Conservation (phyloP, 345 rosid genomes). For the Lagerstroemia speciosa region DNA sequence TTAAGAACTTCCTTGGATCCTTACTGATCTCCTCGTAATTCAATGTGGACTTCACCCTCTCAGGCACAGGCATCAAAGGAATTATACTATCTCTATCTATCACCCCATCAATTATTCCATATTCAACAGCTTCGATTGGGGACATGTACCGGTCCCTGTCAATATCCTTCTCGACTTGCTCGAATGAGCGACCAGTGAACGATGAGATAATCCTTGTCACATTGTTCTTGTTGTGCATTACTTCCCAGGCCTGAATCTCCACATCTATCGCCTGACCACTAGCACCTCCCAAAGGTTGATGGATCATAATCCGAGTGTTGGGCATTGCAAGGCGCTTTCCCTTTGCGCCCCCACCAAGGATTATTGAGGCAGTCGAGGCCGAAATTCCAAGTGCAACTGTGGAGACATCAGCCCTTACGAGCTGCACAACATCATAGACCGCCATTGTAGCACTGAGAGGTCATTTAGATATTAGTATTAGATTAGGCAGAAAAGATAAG, state of each 20-base stretch:
- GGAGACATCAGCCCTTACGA: slow-evolving; percentile 85
- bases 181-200: slow-evolving; percentile 62
- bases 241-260: slow-evolving; percentile 78
- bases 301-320: slow-evolving; percentile 85
- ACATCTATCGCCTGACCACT: slow-evolving; percentile 83
- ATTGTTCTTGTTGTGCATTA: slow-evolving; percentile 73
- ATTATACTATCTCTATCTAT: slow-evolving; percentile 79
- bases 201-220: slow-evolving; percentile 54
- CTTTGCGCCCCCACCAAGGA: slow-evolving; percentile 89
- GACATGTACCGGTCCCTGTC: slow-evolving; percentile 88
- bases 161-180: slow-evolving; percentile 68
- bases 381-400: slow-evolving; percentile 80
- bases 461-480: neutral
- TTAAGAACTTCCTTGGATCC: slow-evolving; percentile 78
- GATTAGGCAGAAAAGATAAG: neutral
- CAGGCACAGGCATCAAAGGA: slow-evolving; percentile 72
- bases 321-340: slow-evolving; percentile 98
- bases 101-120: slow-evolving; percentile 85
- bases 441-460: slow-evolving; percentile 83
- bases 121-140: slow-evolving; percentile 88
- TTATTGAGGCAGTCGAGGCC: slow-evolving; percentile 83
- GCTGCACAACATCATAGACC: slow-evolving; percentile 79
- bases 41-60: slow-evolving; percentile 50
- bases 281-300: slow-evolving; percentile 90
- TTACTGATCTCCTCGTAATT: slow-evolving; percentile 47